Evolutionary conservation across 1,284 basidiomycete species (phyloP).

Genomic region (Cutaneotrichosporon curvatum): DNA sequence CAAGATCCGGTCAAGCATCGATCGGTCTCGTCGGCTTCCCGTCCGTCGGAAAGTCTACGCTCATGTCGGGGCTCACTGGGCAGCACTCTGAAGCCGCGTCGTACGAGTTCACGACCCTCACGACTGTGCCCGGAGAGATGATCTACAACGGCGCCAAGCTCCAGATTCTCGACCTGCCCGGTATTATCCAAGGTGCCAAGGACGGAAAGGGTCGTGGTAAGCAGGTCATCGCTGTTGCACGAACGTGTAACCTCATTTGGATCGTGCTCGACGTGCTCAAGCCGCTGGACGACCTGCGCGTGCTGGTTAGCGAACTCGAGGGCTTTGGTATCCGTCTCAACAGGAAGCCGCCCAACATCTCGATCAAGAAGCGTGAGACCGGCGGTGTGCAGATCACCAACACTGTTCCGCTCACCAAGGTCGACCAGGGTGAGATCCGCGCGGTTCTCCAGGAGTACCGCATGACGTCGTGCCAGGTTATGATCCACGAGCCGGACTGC

Average conservation of each 20-base stretch:
- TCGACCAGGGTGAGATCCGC: slow-evolving; percentile 92
- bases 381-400: slow-evolving; percentile 79
- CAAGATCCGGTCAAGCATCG: slow-evolving; percentile 87
- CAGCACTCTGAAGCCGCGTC: slow-evolving; percentile 97
- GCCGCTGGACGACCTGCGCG: slow-evolving; percentile 85
- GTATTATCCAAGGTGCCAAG: slow-evolving; percentile 97
- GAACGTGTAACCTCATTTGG: slow-evolving; percentile 97
- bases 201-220: slow-evolving; percentile 96
- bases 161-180: slow-evolving; percentile 52
- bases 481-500: slow-evolving; percentile 87
- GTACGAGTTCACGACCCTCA: slow-evolving; percentile 84
- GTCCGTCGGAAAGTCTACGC: slow-evolving; percentile 63
- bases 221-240: slow-evolving; percentile 88
- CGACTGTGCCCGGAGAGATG: slow-evolving; percentile 80
- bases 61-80: slow-evolving; percentile 97
- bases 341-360: slow-evolving; percentile 86
- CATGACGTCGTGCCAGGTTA: slow-evolving; percentile 80
- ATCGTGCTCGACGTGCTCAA: slow-evolving; percentile 98
- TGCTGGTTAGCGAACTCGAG: slow-evolving; percentile 88
- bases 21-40: slow-evolving; percentile 71
- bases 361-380: slow-evolving; percentile 86
- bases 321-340: slow-evolving; percentile 95
- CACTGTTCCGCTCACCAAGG: slow-evolving; percentile 92
- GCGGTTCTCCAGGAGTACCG: slow-evolving; percentile 93
- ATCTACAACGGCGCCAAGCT: slow-evolving; percentile 58